These are phyloP conservation scores for Zymoseptoria pseudotritici DNA, from an alignment of 2,329 filamentous ascomycete genomes.

Conservation along the genomic window DNA sequence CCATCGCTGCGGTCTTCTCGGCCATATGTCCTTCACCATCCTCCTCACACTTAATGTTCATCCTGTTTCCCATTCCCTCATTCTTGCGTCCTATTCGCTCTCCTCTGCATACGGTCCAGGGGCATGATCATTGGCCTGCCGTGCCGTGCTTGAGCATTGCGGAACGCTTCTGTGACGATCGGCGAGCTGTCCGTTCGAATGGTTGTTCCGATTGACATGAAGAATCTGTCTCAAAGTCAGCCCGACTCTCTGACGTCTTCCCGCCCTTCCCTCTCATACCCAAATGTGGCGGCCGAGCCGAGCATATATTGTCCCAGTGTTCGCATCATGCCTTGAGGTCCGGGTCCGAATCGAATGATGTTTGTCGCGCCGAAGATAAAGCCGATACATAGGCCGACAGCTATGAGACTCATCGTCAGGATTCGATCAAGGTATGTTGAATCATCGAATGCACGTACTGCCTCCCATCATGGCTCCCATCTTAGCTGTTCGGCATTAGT, in stretches of 20 bases:
- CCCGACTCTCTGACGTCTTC: not conserved
- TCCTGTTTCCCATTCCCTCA: not conserved
- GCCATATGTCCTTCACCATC: not conserved
- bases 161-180: slow-evolving; percentile 67
- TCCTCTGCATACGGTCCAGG: slow-evolving; percentile 30
- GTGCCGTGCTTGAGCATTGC: slow-evolving; percentile 52
- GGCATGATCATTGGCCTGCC: slow-evolving; percentile 64
- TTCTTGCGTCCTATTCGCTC: slow-evolving; percentile 2
- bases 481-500: slow-evolving; percentile 57
- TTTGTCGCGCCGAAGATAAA: slow-evolving; percentile 92
- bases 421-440: not conserved
- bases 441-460: slow-evolving; percentile 54
- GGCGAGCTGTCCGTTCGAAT: slow-evolving; percentile 86
- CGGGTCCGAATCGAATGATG: slow-evolving; percentile 91
- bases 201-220: slow-evolving; percentile 97
- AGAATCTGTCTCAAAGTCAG: slow-evolving; percentile 53
- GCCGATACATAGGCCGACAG: slow-evolving; percentile 91
- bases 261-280: slow-evolving; percentile 48
- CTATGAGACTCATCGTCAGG: slow-evolving; percentile 40
- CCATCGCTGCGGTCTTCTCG: not conserved
- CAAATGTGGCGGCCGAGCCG: slow-evolving; percentile 90
- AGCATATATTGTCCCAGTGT: slow-evolving; percentile 96
- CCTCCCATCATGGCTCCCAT: slow-evolving; percentile 99
- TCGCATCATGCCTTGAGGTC: slow-evolving; percentile 85
- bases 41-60: not conserved